Percentiles rank a stretch among this genome's conserved stretches.
phyloP scores from a whole-genome alignment of 1,139 yeast species.

The Saccharomyces hybrid region DNA sequence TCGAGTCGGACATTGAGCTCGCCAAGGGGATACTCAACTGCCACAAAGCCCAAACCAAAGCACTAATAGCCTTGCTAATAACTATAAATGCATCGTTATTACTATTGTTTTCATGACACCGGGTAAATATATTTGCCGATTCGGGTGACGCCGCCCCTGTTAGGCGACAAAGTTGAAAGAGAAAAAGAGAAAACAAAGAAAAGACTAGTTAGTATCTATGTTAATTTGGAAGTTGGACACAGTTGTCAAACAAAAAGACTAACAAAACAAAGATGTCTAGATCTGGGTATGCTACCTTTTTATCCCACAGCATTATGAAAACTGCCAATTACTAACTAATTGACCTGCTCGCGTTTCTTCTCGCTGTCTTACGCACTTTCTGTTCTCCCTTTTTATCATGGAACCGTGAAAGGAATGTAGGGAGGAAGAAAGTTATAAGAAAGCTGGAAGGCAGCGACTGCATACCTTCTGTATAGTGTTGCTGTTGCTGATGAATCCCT shows the following conservation, averaged over 20 bases:
- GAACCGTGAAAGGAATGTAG: background rate
- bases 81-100: background rate
- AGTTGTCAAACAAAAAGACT: background rate
- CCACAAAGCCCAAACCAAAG: background rate
- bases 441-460: background rate
- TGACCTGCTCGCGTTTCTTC: background rate
- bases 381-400: background rate
- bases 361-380: slow-evolving; percentile 3
- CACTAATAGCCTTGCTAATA: background rate
- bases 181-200: background rate
- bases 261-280: slow-evolving; percentile 22
- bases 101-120: background rate
- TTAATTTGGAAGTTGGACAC: background rate
- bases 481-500: slow-evolving; percentile 93
- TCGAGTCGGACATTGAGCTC: background rate
- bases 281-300: slow-evolving; percentile 28
- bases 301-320: background rate
- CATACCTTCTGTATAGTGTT: slow-evolving; percentile 43
- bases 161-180: background rate
- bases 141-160: background rate
- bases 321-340: background rate
- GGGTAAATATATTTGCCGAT: background rate
- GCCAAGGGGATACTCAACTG: background rate
- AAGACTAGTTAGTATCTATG: background rate
- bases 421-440: background rate